Evolutionary conservation across 2,329 filamentous ascomycete genomes (phyloP).

Genomic region (Cordyceps pruinosa): DNA sequence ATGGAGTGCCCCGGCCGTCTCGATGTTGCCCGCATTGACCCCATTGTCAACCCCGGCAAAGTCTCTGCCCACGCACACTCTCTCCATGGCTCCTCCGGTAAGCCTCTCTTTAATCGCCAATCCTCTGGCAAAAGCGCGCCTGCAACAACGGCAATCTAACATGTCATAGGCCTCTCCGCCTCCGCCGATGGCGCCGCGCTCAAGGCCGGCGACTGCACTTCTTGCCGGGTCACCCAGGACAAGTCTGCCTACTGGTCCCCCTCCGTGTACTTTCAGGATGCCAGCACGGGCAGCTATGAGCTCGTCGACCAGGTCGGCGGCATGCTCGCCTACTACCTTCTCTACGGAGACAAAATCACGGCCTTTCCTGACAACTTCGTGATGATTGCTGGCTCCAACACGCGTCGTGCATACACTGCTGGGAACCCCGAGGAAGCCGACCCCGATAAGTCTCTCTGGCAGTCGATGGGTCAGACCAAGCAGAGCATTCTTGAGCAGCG

Average conservation of each 20-base stretch:
- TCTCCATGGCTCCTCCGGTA: conserved; percentile 70
- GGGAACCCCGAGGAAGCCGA: conserved; percentile 60
- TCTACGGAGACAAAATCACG: conserved; percentile 56
- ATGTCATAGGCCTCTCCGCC: conserved; percentile 53
- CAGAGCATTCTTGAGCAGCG: conserved; percentile 70
- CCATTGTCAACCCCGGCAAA: conserved; percentile 57
- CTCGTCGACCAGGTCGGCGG: conserved; percentile 70
- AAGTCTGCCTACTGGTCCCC: conserved; percentile 88
- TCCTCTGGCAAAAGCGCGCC: neutral
- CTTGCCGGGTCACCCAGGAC: conserved; percentile 72
- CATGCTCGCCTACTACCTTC: conserved; percentile 88
- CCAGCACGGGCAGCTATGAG: conserved; percentile 55
- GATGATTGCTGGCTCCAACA: conserved; percentile 72
- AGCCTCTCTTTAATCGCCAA: conserved; percentile 29
- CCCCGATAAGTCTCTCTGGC: conserved; percentile 64
- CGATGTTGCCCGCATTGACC: conserved; percentile 69
- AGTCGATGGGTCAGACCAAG: conserved; percentile 49
- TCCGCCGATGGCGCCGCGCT: conserved; percentile 53
- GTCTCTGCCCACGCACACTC: conserved; percentile 63
- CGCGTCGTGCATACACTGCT: conserved; percentile 61
- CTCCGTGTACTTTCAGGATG: conserved; percentile 67
- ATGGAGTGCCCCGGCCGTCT: conserved; percentile 72
- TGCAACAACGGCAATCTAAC: neutral
- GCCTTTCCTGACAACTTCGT: conserved; percentile 72
- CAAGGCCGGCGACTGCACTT: conserved; percentile 61